Percentiles rank a stretch among this genome's conserved stretches.
phyloP scores from a whole-genome alignment of 179 eudicot species.

The Kewa caespitosa region DNA sequence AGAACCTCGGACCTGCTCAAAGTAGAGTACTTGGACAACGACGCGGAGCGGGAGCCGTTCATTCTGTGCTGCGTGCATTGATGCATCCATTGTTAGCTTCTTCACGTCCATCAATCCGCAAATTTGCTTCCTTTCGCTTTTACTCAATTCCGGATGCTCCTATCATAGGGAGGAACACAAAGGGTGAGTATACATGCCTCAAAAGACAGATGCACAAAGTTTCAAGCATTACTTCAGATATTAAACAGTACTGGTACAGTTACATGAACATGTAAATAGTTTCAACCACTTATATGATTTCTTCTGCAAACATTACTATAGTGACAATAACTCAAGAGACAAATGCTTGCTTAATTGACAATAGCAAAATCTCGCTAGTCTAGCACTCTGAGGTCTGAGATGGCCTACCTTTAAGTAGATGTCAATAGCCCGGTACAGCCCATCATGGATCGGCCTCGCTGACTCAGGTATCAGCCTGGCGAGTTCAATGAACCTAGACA shows the following conservation, averaged over 20 bases:
- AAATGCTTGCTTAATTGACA: too few species aligned
- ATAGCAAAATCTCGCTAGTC: background rate
- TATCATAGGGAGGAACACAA: conserved; percentile 30
- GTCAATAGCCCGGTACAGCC: conserved; percentile 64
- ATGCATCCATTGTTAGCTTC: conserved; percentile 62
- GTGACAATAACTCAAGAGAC: too few species aligned
- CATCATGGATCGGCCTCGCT: conserved; percentile 79
- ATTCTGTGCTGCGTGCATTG: conserved; percentile 83
- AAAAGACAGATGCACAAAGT: background rate
- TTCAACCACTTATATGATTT: too few species aligned
- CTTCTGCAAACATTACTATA: too few species aligned
- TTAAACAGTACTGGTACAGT: too few species aligned
- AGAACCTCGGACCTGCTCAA: conserved; percentile 67
- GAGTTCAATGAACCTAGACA: conserved; percentile 47
- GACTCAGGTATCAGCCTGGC: conserved; percentile 57
- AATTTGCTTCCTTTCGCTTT: conserved; percentile 59
- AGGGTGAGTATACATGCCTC: background rate
- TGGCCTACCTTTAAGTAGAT: conserved; percentile 65
- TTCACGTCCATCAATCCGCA: conserved; percentile 75
- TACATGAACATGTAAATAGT: too few species aligned
- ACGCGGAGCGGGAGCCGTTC: conserved; percentile 77
- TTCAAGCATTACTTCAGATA: too few species aligned
- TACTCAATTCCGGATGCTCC: conserved; percentile 62
- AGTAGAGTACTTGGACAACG: conserved; percentile 75
- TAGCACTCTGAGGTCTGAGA: background rate